Percentiles rank a stretch among this genome's conserved stretches.
phyloP scores from a whole-genome alignment of 768 basidiomycete species.

The Phlebiopsis gigantea region DNA sequence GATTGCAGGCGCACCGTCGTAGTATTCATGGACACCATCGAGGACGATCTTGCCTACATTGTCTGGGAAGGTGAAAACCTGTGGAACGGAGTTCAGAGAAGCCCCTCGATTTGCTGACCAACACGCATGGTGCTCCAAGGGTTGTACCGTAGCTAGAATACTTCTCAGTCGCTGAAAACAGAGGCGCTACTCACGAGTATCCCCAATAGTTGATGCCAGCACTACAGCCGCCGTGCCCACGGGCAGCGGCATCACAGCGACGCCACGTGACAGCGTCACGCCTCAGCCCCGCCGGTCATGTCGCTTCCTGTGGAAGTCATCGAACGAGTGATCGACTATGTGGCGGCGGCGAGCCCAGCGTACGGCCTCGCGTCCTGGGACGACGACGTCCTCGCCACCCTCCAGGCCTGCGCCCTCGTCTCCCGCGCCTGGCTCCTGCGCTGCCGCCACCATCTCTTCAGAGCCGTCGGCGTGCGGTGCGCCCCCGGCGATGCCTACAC shows the following conservation, averaged over 20 bases:
- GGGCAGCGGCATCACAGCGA: no score
- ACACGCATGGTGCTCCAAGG: constrained; percentile 13
- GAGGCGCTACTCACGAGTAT: constrained; percentile 13
- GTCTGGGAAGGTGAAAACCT: constrained; percentile 21
- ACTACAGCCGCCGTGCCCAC: no score
- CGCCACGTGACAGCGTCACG: no score
- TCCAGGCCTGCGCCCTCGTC: neutral
- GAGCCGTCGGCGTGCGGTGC: neutral
- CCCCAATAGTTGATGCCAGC: constrained; percentile 30
- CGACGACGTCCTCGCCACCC: neutral
- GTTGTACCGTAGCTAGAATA: constrained; percentile 15
- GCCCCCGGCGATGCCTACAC: neutral
- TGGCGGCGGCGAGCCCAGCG: neutral
- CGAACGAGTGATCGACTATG: neutral
- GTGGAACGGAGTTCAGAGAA: neutral
- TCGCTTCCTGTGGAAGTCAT: neutral
- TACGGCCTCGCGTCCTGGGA: neutral
- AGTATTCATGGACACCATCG: constrained; percentile 25
- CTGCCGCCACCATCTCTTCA: neutral
- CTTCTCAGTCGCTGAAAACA: neutral
- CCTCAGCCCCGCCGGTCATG: no score
- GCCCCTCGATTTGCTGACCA: no score
- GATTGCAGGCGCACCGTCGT: no score
- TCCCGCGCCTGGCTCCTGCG: neutral
- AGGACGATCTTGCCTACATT: constrained; percentile 25